A percentile compares a stretch with the other conserved stretches of the same genome.
phyloP scores from a whole-genome alignment of 768 basidiomycete genomes.

The Podaxis mareebaensis region DNA sequence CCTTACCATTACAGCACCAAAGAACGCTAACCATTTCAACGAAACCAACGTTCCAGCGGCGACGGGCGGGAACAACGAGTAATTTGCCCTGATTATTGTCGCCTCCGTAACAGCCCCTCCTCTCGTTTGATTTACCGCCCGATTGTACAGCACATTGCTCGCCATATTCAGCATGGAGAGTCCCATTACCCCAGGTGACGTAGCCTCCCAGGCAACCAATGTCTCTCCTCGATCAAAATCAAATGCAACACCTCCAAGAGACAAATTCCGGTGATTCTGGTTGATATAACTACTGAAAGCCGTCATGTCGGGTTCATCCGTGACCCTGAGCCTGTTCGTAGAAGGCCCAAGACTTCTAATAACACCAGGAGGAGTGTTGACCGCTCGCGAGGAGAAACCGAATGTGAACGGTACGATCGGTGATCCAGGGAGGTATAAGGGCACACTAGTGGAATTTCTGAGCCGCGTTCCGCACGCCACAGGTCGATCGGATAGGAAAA shows the following conservation, averaged over 20 bases:
- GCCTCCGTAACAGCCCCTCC: conserved; percentile 28
- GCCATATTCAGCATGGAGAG: conserved; percentile 66
- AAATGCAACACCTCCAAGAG: conserved; percentile 69
- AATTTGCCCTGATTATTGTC: conserved; percentile 59
- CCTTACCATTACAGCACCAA: conserved; percentile 68
- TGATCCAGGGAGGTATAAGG: conserved; percentile 58
- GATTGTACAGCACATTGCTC: conserved; percentile 66
- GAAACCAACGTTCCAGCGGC: conserved; percentile 56
- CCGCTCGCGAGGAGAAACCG: conserved; percentile 34
- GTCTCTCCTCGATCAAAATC: conserved; percentile 49
- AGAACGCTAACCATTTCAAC: conserved; percentile 77
- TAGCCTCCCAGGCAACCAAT: conserved; percentile 73
- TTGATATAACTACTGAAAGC: conserved; percentile 59
- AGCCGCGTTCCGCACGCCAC: conserved; percentile 51
- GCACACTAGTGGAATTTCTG: conserved; percentile 34
- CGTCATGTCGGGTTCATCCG: conserved; percentile 52
- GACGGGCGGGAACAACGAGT: conserved; percentile 57
- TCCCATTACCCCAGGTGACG: conserved; percentile 57
- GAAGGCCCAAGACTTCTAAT: conserved; percentile 46
- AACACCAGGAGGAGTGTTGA: conserved; percentile 58
- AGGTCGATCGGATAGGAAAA: conserved; percentile 55
- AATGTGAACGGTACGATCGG: conserved; percentile 35
- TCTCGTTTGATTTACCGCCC: conserved; percentile 50
- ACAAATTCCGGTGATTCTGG: conserved; percentile 53
- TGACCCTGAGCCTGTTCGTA: conserved; percentile 33